Evolutionary conservation across 768 basidiomycete species (phyloP).

Genomic region (Paxillus rubicundulus): DNA sequence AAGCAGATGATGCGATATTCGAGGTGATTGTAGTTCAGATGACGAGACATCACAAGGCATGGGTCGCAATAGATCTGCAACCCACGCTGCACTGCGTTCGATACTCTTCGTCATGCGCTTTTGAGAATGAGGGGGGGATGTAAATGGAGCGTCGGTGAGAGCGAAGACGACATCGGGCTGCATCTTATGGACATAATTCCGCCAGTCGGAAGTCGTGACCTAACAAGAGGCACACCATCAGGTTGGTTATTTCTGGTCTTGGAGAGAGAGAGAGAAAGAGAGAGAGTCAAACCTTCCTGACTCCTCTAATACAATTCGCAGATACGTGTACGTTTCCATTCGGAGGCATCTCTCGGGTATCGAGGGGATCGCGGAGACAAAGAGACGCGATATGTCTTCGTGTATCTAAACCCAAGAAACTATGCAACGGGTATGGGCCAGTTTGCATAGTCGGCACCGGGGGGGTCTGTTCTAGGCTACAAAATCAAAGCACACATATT

Average conservation of each 20-base stretch:
- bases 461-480: conserved; percentile 61
- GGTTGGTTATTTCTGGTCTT: neutral
- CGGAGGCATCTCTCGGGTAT: conserved; percentile 66
- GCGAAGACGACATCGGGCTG: conserved; percentile 72
- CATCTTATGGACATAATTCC: conserved; percentile 46
- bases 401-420: conserved; percentile 56
- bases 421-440: conserved; percentile 56
- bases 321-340: conserved; percentile 61
- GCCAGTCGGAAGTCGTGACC: conserved; percentile 59
- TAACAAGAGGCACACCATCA: conserved; percentile 24
- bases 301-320: conserved; percentile 62
- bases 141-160: conserved; percentile 67
- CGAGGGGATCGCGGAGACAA: conserved; percentile 62
- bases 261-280: neutral
- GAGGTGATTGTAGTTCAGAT: neutral
- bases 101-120: conserved; percentile 76
- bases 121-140: conserved; percentile 66
- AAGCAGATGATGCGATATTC: conserved; percentile 22
- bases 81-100: conserved; percentile 66
- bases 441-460: conserved; percentile 63
- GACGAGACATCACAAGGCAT: conserved; percentile 3
- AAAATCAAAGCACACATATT: neutral
- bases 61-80: conserved; percentile 49
- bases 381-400: conserved; percentile 53
- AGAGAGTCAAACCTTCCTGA: conserved; percentile 55